phyloP scores from a whole-genome alignment of 768 basidiomycete genomes.

The Phanerodontia chrysosporium region DNA sequence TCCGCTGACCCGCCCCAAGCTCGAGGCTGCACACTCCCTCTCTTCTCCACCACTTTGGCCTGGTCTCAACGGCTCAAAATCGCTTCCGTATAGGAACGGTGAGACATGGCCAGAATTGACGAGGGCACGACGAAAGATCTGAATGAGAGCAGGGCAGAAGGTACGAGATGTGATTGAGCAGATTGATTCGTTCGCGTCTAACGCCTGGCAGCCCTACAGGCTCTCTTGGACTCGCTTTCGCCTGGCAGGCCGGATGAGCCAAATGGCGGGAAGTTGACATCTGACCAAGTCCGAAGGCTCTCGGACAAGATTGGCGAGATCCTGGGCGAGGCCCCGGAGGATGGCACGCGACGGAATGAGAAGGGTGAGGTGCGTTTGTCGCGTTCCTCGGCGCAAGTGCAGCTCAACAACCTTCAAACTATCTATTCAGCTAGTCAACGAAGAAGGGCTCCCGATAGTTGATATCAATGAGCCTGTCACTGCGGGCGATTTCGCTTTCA shows the following conservation, averaged over 20 bases:
- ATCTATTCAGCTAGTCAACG: slow-evolving; percentile 55
- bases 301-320: slow-evolving; percentile 60
- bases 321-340: slow-evolving; percentile 38
- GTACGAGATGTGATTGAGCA: slow-evolving; percentile 18
- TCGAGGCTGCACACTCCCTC: not conserved
- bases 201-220: slow-evolving; percentile 32
- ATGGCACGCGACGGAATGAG: slow-evolving; percentile 40
- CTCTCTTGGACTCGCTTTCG: slow-evolving; percentile 34
- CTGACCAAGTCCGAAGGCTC: slow-evolving; percentile 48
- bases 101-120: not conserved
- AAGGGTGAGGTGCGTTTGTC: slow-evolving; percentile 57
- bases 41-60: not conserved
- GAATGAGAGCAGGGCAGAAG: slow-evolving; percentile 31
- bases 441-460: slow-evolving; percentile 76
- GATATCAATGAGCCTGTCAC: slow-evolving; percentile 64
- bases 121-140: slow-evolving; percentile 21
- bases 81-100: slow-evolving; percentile 4
- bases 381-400: slow-evolving; percentile 6
- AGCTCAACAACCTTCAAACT: slow-evolving; percentile 11
- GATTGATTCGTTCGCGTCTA: not conserved
- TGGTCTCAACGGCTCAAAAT: not conserved
- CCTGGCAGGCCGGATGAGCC: slow-evolving; percentile 14
- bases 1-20: not conserved
- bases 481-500: slow-evolving; percentile 16
- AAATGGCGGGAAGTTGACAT: slow-evolving; percentile 29